Percentiles rank a stretch among this genome's conserved stretches.
phyloP scores from a whole-genome alignment of 257 asterid genomes.

The Solanum paucissectum region DNA sequence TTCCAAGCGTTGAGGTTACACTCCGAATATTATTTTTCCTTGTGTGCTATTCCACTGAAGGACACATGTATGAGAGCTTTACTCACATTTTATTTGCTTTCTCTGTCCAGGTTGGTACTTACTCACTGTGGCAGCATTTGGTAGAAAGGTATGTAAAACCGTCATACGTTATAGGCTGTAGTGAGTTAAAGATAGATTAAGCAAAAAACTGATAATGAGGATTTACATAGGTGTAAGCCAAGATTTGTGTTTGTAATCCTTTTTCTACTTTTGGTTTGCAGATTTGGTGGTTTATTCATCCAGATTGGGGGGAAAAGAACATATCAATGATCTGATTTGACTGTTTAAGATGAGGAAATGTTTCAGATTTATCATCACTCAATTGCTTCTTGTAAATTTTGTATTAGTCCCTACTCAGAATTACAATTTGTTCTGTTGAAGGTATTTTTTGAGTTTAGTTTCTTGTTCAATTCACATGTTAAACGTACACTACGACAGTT shows the following conservation, averaged over 20 bases:
- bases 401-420: neutral
- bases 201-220: neutral
- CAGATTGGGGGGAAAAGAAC: neutral
- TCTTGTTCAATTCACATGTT: neutral
- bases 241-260: neutral
- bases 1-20: constrained; percentile 79
- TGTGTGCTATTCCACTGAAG: neutral
- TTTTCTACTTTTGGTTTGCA: neutral
- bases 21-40: neutral
- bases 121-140: neutral
- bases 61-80: neutral
- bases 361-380: neutral
- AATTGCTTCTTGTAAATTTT: neutral
- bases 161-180: neutral
- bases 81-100: neutral
- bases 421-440: neutral
- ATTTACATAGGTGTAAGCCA: neutral
- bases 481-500: neutral
- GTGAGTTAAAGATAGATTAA: neutral
- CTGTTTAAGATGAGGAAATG: neutral
- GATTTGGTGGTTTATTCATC: neutral
- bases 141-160: neutral
- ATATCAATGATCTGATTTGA: neutral
- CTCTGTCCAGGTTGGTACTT: neutral
- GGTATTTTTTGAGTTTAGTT: neutral